These are phyloP conservation scores for Curvularia spicifera DNA, from an alignment of 2,329 filamentous ascomycete genomes.

Conservation along the genomic window DNA sequence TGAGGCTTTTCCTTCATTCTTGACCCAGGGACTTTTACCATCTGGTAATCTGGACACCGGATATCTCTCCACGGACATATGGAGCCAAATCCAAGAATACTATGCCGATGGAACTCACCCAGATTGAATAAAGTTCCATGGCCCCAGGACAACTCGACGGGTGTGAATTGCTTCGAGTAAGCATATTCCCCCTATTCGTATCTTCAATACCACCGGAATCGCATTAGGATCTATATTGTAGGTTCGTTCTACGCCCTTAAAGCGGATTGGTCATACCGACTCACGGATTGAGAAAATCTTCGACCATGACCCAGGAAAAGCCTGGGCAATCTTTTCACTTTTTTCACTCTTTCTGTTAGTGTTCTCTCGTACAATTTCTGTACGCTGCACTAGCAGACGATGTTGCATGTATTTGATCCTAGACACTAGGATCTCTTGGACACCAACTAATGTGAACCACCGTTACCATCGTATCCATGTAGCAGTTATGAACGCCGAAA, in stretches of 20 bases:
- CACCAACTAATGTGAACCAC: not conserved
- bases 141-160: not conserved
- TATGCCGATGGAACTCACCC: not conserved
- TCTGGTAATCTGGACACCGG: not conserved
- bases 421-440: not conserved
- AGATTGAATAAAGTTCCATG: not conserved
- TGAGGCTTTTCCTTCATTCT: not conserved
- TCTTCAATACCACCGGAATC: too few relatives aligned
- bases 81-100: not conserved
- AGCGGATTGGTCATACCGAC: not conserved
- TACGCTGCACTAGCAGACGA: conserved; percentile 2
- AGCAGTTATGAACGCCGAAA: not conserved
- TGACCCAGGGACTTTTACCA: not conserved
- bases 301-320: not conserved
- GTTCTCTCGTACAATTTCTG: conserved; percentile 1
- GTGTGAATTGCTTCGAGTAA: not conserved
- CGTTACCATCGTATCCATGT: not conserved
- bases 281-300: not conserved
- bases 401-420: not conserved
- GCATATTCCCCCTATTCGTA: too few relatives aligned
- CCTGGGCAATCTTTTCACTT: not conserved
- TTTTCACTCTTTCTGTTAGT: not conserved
- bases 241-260: too few relatives aligned
- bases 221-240: not conserved
- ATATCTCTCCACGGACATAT: not conserved